Base-by-base conservation (phyloP, 2,329 filamentous ascomycete genomes). In the Tothia fuscella region DNA sequence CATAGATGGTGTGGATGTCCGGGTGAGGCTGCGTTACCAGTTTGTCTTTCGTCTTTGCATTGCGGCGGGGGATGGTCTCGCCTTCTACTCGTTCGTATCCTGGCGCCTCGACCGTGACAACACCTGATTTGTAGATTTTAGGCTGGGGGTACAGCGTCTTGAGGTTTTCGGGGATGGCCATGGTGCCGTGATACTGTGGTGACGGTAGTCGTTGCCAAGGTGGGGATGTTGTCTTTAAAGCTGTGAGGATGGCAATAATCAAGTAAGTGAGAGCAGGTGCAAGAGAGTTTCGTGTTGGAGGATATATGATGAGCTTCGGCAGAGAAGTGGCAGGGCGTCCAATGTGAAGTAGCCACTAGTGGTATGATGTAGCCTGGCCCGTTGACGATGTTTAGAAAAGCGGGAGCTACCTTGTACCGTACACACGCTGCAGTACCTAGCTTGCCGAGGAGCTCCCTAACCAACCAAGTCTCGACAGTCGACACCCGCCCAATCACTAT, bases 11-110 rank as follows among this genome's bases (percentile, higher is more conserved):
- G 50, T 71, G 65, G 58, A 89, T 71, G 49, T 80, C 81, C 30
- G 80, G 72, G 41, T 76, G 68, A 3, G 84, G 83, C 7, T 67
- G 73, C 42, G 70, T 67, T 48, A 76, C 65, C 45, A 93, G 76
- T 39, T 72, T 76, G 51, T 93, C 71, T 59, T 82, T 83, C 48
- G 80, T 76, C 45, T 70, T 68, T 42, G 75, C 69, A 58, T 93
- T 78, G 45, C 86, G 76, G 51, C 84, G 80, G 29, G 87, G 86
- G 49, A 86, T 78, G 38, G 87, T 89, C 68, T 94, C 86, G 65
- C 86, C 86, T 5, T 80, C 70, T 47, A 82, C 72, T 51, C 79
- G 77, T 55, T 78, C 63, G 49, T 68, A 75, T 53, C 78, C 82
- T 13, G 81, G 67, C 9, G 72, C 76, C 53, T 91, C 82, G 54